These are phyloP conservation scores for Talaromyces thailandensis DNA, from an alignment of 495 filamentous ascomycete genomes.

Conservation along the genomic window DNA sequence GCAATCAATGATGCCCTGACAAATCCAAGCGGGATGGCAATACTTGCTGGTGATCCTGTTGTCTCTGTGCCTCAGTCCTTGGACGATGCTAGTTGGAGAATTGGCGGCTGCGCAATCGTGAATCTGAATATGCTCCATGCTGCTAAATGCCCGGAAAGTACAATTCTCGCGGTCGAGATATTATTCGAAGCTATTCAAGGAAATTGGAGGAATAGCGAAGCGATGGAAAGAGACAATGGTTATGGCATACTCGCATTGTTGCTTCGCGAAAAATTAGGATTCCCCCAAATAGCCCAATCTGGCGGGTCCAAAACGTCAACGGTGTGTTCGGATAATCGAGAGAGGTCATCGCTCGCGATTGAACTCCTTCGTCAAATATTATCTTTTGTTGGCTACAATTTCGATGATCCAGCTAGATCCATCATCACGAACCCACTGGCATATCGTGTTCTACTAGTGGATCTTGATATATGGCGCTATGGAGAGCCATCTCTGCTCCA, in stretches of 20 bases:
- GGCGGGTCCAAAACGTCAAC: slow-evolving; percentile 25
- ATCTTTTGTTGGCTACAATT: slow-evolving; percentile 78
- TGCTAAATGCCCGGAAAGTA: slow-evolving; percentile 55
- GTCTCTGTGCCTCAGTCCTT: slow-evolving; percentile 69
- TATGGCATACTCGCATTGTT: slow-evolving; percentile 79
- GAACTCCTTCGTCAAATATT: slow-evolving; percentile 70
- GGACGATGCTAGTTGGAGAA: slow-evolving; percentile 86
- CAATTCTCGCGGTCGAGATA: slow-evolving; percentile 71
- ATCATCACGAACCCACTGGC: slow-evolving; percentile 94
- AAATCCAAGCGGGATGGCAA: slow-evolving; percentile 65
- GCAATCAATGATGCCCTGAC: slow-evolving; percentile 82
- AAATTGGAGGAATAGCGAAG: slow-evolving; percentile 96
- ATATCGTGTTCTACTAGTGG: slow-evolving; percentile 82
- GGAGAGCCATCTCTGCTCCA: slow-evolving; percentile 64
- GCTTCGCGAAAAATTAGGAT: slow-evolving; percentile 64
- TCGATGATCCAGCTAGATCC: slow-evolving; percentile 65
- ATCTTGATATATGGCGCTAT: slow-evolving; percentile 84
- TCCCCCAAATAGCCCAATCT: slow-evolving; percentile 19
- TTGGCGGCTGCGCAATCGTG: slow-evolving; percentile 79
- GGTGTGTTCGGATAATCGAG: slow-evolving; percentile 26
- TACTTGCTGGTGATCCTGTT: slow-evolving; percentile 79
- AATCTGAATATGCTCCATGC: slow-evolving; percentile 75
- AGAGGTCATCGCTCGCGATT: slow-evolving; percentile 55
- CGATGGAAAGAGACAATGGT: slow-evolving; percentile 92
- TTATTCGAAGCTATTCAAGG: slow-evolving; percentile 74